phyloP scores from a whole-genome alignment of 148 eudicot species.

The Silene uniflora region DNA sequence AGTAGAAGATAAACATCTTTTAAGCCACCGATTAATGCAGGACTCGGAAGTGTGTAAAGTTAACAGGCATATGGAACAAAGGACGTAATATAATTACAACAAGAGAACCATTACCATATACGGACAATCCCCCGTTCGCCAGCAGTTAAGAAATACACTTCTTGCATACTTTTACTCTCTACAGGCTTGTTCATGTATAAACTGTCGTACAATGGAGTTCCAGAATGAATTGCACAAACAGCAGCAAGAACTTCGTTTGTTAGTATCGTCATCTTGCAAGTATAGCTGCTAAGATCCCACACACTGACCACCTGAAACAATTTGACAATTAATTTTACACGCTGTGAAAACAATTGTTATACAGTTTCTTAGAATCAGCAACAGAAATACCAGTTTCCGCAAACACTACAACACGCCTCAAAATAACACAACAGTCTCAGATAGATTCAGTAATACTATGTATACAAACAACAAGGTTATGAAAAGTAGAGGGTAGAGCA shows the following conservation, averaged over 20 bases:
- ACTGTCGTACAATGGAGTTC: constrained; percentile 47
- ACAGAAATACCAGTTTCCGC: too few relatives aligned
- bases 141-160: constrained; percentile 65
- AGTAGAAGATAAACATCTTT: constrained; percentile 13
- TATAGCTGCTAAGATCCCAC: constrained; percentile 79
- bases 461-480: too few relatives aligned
- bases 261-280: constrained; percentile 54
- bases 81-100: not conserved
- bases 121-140: constrained; percentile 97
- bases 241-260: constrained; percentile 81
- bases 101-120: constrained; percentile 70
- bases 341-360: too few relatives aligned
- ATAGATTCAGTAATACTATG: too few relatives aligned
- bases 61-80: not conserved
- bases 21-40: too few relatives aligned
- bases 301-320: constrained; percentile 73
- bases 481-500: too few relatives aligned
- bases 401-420: too few relatives aligned
- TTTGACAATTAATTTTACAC: not conserved
- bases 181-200: constrained; percentile 35
- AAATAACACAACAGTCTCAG: too few relatives aligned
- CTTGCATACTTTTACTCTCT: constrained; percentile 41
- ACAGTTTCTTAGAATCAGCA: too few relatives aligned
- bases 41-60: too few relatives aligned
- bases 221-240: constrained; percentile 53